These are phyloP conservation scores for Cercospora sesami DNA, from an alignment of 2,329 filamentous ascomycete species.

Conservation along the genomic window DNA sequence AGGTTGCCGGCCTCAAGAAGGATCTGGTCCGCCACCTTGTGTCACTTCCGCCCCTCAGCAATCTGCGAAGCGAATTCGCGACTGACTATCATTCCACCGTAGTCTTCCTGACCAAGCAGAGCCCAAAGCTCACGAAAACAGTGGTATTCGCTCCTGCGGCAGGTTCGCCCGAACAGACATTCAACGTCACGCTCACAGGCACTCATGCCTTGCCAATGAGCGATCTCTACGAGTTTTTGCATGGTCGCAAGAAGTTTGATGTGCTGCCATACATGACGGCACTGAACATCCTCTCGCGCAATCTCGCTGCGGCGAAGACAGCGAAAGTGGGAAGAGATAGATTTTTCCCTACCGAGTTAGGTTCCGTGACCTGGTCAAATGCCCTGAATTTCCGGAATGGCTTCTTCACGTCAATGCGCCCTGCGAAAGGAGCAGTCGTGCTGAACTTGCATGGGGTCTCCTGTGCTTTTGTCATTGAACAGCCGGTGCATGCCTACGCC, in stretches of 20 bases:
- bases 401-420: slow-evolving; percentile 18
- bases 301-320: background rate
- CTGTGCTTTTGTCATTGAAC: slow-evolving; percentile 22
- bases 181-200: background rate
- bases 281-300: slow-evolving; percentile 8
- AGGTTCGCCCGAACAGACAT: background rate
- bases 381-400: slow-evolving; percentile 10
- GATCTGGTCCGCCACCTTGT: background rate
- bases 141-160: background rate
- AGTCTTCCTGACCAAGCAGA: background rate
- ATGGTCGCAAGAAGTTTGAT: background rate
- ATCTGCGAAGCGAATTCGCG: background rate
- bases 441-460: slow-evolving; percentile 28
- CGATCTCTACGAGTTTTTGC: background rate
- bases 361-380: background rate
- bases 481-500: background rate
- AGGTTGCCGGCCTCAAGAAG: background rate
- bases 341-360: background rate
- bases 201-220: background rate
- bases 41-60: background rate
- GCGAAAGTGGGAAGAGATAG: background rate
- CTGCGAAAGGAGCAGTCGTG: slow-evolving; percentile 7
- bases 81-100: background rate
- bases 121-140: background rate
- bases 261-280: background rate